Conservation (phyloP, 2,329 filamentous ascomycete species). For the Penicillium janthinellum region DNA sequence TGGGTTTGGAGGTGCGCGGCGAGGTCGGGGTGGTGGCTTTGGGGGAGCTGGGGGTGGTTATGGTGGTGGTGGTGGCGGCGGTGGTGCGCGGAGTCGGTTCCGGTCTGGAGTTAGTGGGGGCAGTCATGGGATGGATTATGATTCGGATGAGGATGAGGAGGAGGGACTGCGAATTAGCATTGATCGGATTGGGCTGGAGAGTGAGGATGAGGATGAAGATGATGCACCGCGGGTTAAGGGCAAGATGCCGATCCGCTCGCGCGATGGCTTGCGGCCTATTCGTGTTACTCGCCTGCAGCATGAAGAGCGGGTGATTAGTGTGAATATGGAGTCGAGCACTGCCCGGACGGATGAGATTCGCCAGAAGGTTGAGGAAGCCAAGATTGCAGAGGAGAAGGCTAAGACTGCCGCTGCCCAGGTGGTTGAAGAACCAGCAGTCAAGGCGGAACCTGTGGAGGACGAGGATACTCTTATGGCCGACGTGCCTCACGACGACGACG, state of each 20-base stretch:
- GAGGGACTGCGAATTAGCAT: slow-evolving; percentile 55
- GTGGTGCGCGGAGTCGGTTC: slow-evolving; percentile 29
- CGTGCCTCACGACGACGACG: slow-evolving; percentile 38
- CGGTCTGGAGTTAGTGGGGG: slow-evolving; percentile 32
- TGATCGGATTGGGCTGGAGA: slow-evolving; percentile 59
- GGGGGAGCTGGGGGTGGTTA: slow-evolving; percentile 18
- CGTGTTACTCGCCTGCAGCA: slow-evolving; percentile 60
- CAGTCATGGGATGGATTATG: slow-evolving; percentile 29
- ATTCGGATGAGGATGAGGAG: slow-evolving; percentile 50
- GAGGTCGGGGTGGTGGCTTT: slow-evolving; percentile 26
- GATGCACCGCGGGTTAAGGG: slow-evolving; percentile 32
- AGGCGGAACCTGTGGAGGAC: slow-evolving; percentile 57
- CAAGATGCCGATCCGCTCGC: slow-evolving; percentile 34
- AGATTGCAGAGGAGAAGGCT: slow-evolving; percentile 36
- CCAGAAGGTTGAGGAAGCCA: slow-evolving; percentile 35
- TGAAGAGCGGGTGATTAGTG: slow-evolving; percentile 54
- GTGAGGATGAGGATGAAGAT: slow-evolving; percentile 50
- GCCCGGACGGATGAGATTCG: slow-evolving; percentile 47
- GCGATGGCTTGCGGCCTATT: slow-evolving; percentile 51
- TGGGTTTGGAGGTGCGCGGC: slow-evolving; percentile 26
- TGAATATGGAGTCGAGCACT: slow-evolving; percentile 57
- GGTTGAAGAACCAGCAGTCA: slow-evolving; percentile 46
- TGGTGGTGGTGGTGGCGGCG: slow-evolving; percentile 30
- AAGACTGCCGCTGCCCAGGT: slow-evolving; percentile 17
- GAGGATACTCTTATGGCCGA: slow-evolving; percentile 44